These are phyloP conservation scores for Termitomyces sp. DNA, from an alignment of 768 basidiomycete genomes.

Conservation along the genomic window DNA sequence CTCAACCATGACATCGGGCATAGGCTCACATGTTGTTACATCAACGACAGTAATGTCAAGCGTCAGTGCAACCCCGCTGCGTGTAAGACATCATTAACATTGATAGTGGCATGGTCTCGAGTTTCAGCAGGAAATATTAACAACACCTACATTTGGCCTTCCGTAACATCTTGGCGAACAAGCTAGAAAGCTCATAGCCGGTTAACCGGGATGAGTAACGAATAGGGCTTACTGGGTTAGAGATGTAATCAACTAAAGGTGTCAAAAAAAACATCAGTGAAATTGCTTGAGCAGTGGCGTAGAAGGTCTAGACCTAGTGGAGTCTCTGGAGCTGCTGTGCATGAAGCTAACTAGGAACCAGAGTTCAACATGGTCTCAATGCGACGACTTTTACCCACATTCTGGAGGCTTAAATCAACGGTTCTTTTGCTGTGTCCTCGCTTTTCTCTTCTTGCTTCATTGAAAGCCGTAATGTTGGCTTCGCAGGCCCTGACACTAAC, in stretches of 20 bases:
- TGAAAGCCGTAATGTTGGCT: constrained; percentile 11
- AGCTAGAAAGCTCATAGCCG: not conserved
- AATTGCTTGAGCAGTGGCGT: not conserved
- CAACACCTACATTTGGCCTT: constrained; percentile 15
- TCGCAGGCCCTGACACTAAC: constrained; percentile 9
- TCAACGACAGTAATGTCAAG: constrained; percentile 34
- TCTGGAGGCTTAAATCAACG: constrained; percentile 9
- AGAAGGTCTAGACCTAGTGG: constrained; percentile 11
- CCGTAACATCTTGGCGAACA: constrained; percentile 18
- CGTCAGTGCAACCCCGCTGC: constrained; percentile 27
- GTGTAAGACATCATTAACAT: not conserved
- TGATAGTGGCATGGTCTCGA: not conserved
- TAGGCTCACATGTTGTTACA: constrained; percentile 32
- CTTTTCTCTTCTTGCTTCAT: constrained; percentile 14
- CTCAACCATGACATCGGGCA: constrained; percentile 32
- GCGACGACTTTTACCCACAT: constrained; percentile 7
- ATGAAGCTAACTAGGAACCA: constrained; percentile 10
- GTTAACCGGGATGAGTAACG: not conserved
- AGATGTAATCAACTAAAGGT: constrained; percentile 13
- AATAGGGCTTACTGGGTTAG: constrained; percentile 12
- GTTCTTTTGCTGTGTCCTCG: constrained; percentile 11
- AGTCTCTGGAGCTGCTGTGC: constrained; percentile 15
- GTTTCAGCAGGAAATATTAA: not conserved
- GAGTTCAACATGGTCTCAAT: not conserved
- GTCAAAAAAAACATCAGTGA: not conserved